A percentile compares a stretch with the other conserved stretches of the same genome.
Evolutionary conservation across 129 eudicot genomes (phyloP).

Genomic region (Escallonia rubra): DNA sequence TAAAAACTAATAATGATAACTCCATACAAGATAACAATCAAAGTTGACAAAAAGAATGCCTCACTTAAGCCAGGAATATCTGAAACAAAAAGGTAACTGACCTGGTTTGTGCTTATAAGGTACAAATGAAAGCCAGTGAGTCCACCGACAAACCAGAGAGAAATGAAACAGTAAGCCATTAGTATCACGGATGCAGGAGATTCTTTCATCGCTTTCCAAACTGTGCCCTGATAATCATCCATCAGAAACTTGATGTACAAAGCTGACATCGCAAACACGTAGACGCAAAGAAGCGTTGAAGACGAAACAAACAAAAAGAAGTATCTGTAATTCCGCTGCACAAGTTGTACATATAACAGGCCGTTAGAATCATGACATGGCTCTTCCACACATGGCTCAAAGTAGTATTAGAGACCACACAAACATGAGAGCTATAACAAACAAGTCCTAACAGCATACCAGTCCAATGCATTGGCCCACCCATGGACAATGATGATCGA

Average conservation of each 20-base stretch:
- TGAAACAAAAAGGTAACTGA: slow-evolving; percentile 14
- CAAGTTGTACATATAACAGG: slow-evolving; percentile 5
- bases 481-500: slow-evolving; percentile 97
- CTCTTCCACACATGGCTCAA: not conserved
- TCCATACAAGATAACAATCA: not conserved
- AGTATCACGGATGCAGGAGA: slow-evolving; percentile 83
- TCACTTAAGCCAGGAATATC: not conserved
- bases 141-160: slow-evolving; percentile 91
- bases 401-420: no score
- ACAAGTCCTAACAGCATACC: slow-evolving; percentile 34
- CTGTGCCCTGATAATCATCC: slow-evolving; percentile 60
- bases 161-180: slow-evolving; percentile 75
- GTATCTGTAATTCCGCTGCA: slow-evolving; percentile 88
- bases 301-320: slow-evolving; percentile 80
- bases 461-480: slow-evolving; percentile 93
- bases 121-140: slow-evolving; percentile 87
- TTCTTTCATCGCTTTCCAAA: slow-evolving; percentile 83
- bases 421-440: not conserved
- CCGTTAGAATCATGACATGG: not conserved
- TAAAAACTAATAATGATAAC: not conserved
- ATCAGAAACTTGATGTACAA: slow-evolving; percentile 66
- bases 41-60: not conserved
- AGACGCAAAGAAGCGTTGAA: slow-evolving; percentile 74
- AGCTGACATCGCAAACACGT: slow-evolving; percentile 69
- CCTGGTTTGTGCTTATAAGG: slow-evolving; percentile 91